These are phyloP conservation scores for Castanea mollissima DNA, from an alignment of 306 rosid species.

Conservation along the genomic window DNA sequence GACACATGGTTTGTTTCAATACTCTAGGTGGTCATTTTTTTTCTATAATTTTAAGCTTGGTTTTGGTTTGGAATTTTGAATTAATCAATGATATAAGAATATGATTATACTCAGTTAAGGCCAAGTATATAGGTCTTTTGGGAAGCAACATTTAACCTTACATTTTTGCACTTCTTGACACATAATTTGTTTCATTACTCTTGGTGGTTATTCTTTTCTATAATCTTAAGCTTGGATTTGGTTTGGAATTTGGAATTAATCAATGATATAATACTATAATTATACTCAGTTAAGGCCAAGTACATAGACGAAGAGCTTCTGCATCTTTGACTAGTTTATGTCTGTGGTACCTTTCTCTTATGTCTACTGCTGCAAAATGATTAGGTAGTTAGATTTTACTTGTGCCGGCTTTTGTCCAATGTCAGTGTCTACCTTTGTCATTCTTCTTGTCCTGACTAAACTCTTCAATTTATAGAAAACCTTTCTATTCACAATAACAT, in stretches of 20 bases:
- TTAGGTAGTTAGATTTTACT: not conserved
- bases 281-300: not conserved
- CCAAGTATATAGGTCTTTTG: too few relatives aligned
- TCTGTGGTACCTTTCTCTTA: not conserved
- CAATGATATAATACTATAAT: not conserved
- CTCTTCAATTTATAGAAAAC: not conserved
- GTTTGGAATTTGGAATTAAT: not conserved
- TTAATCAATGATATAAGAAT: not conserved
- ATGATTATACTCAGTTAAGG: not conserved
- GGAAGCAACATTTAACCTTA: too few relatives aligned
- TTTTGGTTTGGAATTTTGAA: not conserved
- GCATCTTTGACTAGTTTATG: not conserved
- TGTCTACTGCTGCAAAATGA: not conserved
- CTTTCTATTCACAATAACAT: not conserved
- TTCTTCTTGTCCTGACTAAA: not conserved
- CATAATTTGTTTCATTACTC: too few relatives aligned
- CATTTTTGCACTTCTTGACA: too few relatives aligned
- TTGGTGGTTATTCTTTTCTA: too few relatives aligned
- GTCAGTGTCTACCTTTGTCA: not conserved
- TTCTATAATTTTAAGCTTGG: too few relatives aligned
- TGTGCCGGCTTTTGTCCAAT: constrained; percentile 11
- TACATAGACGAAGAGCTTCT: not conserved
- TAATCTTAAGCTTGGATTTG: too few relatives aligned
- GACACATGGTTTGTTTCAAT: too few relatives aligned
- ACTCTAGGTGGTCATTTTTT: too few relatives aligned